phyloP scores from a whole-genome alignment of 768 basidiomycete genomes.

The Tricholoma flavovirens region DNA sequence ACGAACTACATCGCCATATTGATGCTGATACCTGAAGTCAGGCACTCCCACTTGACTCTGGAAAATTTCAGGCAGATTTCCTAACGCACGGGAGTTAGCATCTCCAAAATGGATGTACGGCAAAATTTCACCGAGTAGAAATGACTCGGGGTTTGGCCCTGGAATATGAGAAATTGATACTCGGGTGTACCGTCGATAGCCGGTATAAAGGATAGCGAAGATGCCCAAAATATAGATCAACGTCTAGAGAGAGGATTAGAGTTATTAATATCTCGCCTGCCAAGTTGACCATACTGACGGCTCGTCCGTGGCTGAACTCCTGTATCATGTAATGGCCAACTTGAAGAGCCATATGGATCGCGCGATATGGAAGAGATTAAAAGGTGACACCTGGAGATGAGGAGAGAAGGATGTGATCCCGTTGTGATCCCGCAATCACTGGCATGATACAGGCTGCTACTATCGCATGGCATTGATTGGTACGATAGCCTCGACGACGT shows the following conservation, averaged over 20 bases:
- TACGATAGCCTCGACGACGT: too few relatives aligned
- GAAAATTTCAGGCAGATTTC: conserved; percentile 44
- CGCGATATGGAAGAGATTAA: neutral
- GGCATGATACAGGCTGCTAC: too few relatives aligned
- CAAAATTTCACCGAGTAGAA: conserved; percentile 34
- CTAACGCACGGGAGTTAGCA: conserved; percentile 20
- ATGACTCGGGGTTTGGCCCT: conserved; percentile 46
- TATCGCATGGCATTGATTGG: too few relatives aligned
- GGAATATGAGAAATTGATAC: conserved; percentile 41
- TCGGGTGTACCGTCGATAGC: conserved; percentile 31
- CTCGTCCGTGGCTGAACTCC: neutral
- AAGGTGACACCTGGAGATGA: neutral
- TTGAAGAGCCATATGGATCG: neutral
- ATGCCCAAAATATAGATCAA: conserved; percentile 10
- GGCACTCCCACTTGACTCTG: conserved; percentile 45
- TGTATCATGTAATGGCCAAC: neutral
- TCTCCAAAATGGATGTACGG: neutral
- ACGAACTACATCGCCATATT: conserved; percentile 46
- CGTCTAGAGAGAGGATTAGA: neutral
- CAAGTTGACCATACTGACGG: neutral
- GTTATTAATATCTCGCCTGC: neutral
- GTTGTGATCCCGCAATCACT: too few relatives aligned
- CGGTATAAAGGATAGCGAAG: conserved; percentile 17
- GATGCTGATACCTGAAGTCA: conserved; percentile 47
- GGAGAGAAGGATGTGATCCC: neutral